phyloP scores from a whole-genome alignment of 1,284 basidiomycete genomes.

The Fistulina hepatica region DNA sequence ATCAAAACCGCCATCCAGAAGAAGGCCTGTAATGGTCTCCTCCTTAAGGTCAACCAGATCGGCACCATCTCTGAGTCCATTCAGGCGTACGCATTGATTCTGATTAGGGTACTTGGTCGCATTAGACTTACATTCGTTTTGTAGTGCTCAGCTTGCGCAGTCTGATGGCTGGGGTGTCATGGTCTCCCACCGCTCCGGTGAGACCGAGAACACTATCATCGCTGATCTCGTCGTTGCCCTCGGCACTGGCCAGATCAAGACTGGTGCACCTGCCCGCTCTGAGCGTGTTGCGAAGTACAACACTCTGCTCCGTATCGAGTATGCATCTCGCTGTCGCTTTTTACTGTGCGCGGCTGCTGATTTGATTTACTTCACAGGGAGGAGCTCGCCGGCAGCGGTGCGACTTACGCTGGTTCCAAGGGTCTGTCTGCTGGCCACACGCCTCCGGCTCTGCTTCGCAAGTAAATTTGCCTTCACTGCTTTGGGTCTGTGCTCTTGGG shows the following conservation, averaged over 20 bases:
- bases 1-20: slow-evolving; percentile 99
- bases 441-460: slow-evolving; percentile 65
- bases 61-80: slow-evolving; percentile 99
- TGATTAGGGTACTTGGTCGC: slow-evolving; percentile 2
- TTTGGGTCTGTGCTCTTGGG: no score
- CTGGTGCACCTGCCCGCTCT: slow-evolving; percentile 88
- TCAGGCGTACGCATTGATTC: slow-evolving; percentile 59
- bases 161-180: slow-evolving; percentile 98
- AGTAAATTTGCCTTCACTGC: slow-evolving; percentile 34
- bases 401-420: slow-evolving; percentile 66
- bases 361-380: slow-evolving; percentile 41
- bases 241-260: slow-evolving; percentile 95
- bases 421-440: slow-evolving; percentile 71
- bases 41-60: slow-evolving; percentile 99
- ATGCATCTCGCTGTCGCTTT: slow-evolving; percentile 23
- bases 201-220: slow-evolving; percentile 94
- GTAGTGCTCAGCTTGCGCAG: slow-evolving; percentile 89
- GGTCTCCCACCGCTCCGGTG: slow-evolving; percentile 98
- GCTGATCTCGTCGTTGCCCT: slow-evolving; percentile 95
- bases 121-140: slow-evolving; percentile 7
- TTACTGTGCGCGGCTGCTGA: slow-evolving; percentile 2
- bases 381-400: slow-evolving; percentile 54
- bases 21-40: slow-evolving; percentile 98
- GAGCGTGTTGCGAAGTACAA: slow-evolving; percentile 96
- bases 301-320: slow-evolving; percentile 84